Conservation (phyloP, 2,329 filamentous ascomycete genomes). For the Aspergillus hortae region DNA sequence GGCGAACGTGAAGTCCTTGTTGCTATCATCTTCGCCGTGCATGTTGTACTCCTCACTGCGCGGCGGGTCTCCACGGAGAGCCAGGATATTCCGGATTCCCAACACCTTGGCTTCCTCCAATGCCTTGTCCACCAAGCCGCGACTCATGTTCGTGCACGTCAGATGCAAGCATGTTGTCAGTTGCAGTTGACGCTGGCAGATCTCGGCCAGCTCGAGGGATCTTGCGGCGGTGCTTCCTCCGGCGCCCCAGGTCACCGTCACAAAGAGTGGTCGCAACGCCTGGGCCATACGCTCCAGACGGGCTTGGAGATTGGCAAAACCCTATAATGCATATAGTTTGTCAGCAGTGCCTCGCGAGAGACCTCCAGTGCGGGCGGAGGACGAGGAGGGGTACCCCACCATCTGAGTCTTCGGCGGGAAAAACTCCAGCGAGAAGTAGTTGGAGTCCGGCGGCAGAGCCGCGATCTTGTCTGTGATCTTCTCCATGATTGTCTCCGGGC, state of each 20-base stretch:
- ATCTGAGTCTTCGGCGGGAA: conserved; percentile 97
- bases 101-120: conserved; percentile 85
- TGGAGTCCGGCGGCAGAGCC: conserved; percentile 73
- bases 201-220: conserved; percentile 88
- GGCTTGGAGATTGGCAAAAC: conserved; percentile 87
- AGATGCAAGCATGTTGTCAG: conserved; percentile 94
- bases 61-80: conserved; percentile 86
- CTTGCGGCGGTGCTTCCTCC: conserved; percentile 88
- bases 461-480: conserved; percentile 95
- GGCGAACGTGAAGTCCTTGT: conserved; percentile 82
- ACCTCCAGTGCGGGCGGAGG: conserved; percentile 13
- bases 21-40: conserved; percentile 57
- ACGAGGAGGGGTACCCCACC: conserved; percentile 43
- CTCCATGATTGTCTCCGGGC: conserved; percentile 54
- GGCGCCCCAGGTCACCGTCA: conserved; percentile 97
- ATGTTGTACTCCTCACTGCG: conserved; percentile 81
- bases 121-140: conserved; percentile 77
- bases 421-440: conserved; percentile 97
- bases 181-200: conserved; percentile 87
- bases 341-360: conserved; percentile 21
- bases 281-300: conserved; percentile 93
- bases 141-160: conserved; percentile 97
- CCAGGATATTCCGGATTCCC: conserved; percentile 90
- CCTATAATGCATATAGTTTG: conserved; percentile 42
- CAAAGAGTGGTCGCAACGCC: conserved; percentile 85